Conservation (phyloP, 495 filamentous ascomycete genomes). For the Penicillium samsonianum region DNA sequence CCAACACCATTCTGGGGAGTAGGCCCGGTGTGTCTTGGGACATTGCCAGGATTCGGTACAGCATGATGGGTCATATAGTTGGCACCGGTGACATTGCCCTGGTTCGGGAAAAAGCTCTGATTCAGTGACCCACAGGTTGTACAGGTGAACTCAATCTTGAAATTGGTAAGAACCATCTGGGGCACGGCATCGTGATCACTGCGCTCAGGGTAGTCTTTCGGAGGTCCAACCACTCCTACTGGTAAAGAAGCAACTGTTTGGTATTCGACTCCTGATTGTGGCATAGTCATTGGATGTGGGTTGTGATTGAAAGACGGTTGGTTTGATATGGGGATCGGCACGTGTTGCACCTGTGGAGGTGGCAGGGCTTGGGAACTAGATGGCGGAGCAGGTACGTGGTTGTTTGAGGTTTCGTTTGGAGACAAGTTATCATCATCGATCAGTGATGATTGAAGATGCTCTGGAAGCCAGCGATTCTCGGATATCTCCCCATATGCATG, state of each 20-base stretch:
- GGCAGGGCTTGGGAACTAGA: slow-evolving; percentile 31
- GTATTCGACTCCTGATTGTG: slow-evolving; percentile 29
- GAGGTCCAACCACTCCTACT: slow-evolving; percentile 22
- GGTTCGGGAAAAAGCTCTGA: slow-evolving; percentile 49
- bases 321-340: slow-evolving; percentile 25
- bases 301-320: slow-evolving; percentile 24
- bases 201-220: slow-evolving; percentile 32
- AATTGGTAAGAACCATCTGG: slow-evolving; percentile 42
- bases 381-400: slow-evolving; percentile 23
- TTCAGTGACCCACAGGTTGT: slow-evolving; percentile 47
- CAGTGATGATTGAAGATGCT: slow-evolving; percentile 29
- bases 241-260: slow-evolving; percentile 23
- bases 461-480: slow-evolving; percentile 41
- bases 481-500: slow-evolving; percentile 32
- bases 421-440: slow-evolving; percentile 35
- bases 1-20: slow-evolving; percentile 24
- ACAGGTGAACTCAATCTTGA: slow-evolving; percentile 51
- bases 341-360: slow-evolving; percentile 24
- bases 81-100: slow-evolving; percentile 41
- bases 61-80: slow-evolving; percentile 35
- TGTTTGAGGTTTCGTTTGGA: slow-evolving; percentile 27
- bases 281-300: slow-evolving; percentile 23
- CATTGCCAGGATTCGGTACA: slow-evolving; percentile 24
- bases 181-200: slow-evolving; percentile 30
- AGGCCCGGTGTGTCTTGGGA: slow-evolving; percentile 25